Conservation (phyloP, 768 basidiomycete species). For the Hericium erinaceus region DNA sequence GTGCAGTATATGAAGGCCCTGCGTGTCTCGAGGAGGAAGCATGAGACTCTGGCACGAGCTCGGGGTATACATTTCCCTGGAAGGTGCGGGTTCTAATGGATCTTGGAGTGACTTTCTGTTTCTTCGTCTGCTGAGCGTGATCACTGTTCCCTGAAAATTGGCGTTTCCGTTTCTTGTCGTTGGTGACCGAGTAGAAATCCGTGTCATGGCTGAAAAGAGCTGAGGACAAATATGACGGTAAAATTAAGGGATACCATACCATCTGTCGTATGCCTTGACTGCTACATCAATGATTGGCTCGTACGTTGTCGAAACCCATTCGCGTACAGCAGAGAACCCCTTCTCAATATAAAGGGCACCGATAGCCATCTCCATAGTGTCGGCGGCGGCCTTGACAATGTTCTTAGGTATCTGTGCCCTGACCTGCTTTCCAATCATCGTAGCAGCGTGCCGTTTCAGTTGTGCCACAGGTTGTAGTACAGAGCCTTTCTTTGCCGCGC, state of each 20-base stretch:
- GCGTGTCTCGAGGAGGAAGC: too few species aligned
- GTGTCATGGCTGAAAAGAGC: too few species aligned
- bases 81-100: too few species aligned
- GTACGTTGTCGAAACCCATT: conserved; percentile 32
- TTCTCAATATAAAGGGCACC: conserved; percentile 33
- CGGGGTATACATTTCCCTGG: too few species aligned
- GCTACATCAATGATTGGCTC: conserved; percentile 27
- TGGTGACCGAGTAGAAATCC: too few species aligned
- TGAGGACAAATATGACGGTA: too few species aligned
- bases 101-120: too few species aligned
- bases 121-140: too few species aligned
- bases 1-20: not conserved
- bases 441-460: not conserved
- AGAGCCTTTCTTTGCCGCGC: conserved; percentile 18
- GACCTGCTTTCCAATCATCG: not conserved
- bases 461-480: conserved; percentile 27
- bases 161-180: too few species aligned
- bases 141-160: too few species aligned
- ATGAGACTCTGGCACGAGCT: too few species aligned
- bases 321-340: conserved; percentile 27
- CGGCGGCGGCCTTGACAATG: conserved; percentile 30
- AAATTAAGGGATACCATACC: conserved; percentile 11
- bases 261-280: conserved; percentile 19
- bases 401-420: conserved; percentile 5
- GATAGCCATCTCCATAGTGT: conserved; percentile 38